Conservation (phyloP, 805 yeast genomes). For the Pichia californica region DNA sequence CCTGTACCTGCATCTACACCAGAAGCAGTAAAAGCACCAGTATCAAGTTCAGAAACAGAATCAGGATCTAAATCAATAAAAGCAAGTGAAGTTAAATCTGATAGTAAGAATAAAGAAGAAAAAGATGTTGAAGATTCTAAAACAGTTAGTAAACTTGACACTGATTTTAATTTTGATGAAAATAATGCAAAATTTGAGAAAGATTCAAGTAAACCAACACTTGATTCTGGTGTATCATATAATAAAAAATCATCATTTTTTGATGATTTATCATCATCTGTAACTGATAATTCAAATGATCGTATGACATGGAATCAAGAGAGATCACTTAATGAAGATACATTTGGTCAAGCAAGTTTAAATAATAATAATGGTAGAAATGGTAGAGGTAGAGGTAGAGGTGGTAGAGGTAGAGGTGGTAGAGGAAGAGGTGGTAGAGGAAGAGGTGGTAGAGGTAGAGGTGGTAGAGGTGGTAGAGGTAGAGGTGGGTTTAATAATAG, state of each 20-base stretch:
- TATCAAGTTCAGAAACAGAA: background rate
- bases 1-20: no score
- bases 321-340: conserved; percentile 65
- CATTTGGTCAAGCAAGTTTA: conserved; percentile 63
- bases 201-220: conserved; percentile 21
- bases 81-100: background rate
- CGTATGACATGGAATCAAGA: conserved; percentile 67
- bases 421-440: conserved; percentile 9
- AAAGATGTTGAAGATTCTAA: background rate
- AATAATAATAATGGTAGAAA: conserved; percentile 19
- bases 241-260: conserved; percentile 82
- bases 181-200: conserved; percentile 67
- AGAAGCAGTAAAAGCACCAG: conserved; percentile 5
- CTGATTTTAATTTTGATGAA: conserved; percentile 74
- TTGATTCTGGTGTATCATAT: conserved; percentile 42
- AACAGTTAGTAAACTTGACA: background rate
- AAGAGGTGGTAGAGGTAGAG: conserved; percentile 27
- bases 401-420: conserved; percentile 39
- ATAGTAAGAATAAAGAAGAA: conserved; percentile 27
- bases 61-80: background rate
- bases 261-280: conserved; percentile 73
- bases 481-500: background rate
- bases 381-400: conserved; percentile 43
- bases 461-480: conserved; percentile 15
- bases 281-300: conserved; percentile 36